Base-by-base conservation (phyloP, 129 eudicot species). In the Artemisia annua region DNA sequence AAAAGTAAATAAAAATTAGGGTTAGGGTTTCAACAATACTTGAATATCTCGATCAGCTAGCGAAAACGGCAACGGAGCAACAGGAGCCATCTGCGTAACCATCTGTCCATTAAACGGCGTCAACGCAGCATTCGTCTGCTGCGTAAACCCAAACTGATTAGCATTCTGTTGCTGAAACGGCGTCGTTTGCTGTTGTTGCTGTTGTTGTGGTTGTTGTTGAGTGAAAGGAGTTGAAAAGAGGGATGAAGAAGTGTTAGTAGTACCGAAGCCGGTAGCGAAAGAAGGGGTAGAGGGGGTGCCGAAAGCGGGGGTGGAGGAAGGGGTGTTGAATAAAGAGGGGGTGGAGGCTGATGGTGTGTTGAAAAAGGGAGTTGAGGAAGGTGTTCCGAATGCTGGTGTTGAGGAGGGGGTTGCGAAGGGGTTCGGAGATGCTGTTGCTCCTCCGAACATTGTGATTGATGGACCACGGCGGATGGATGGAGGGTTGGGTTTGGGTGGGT, bases 11-110 rank as follows among this genome's bases (percentile, higher is more conserved):
- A 5, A 75, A 49, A 74, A 39, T 22, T 81, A 81, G 74, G 63
- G 75, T 79, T 58, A 59, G 61, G 60, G 68, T 59, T 50, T 70
- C 9, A 17, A 17, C 5, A 16, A 28, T 16, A 94, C 99, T 66
- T 90, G 97, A 70, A 94, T 84, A 63, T 94, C 99, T 48, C 99
- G 91, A 88, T 94, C 99, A 16, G 99, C 96, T 11, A 94, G 88
- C 69, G 99, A 94, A 77, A 94, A 90, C 7, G 99, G 96, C 22
- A 94, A 85, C 14, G 96, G 97, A 46, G 99, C 97, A 35, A 94
- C 99, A 1, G 99, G 99, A 39, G 97, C 97, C 99, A 94, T 94
- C 81, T 94, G 99, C 79, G 99, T 94, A 17, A 97, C 88, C 71
- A 94, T 48, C 78, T 94, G 98, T 52, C 81, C 75, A 77, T 72